Base-by-base conservation (phyloP, 768 basidiomycete genomes). In the Boletus vinaceobasis region DNA sequence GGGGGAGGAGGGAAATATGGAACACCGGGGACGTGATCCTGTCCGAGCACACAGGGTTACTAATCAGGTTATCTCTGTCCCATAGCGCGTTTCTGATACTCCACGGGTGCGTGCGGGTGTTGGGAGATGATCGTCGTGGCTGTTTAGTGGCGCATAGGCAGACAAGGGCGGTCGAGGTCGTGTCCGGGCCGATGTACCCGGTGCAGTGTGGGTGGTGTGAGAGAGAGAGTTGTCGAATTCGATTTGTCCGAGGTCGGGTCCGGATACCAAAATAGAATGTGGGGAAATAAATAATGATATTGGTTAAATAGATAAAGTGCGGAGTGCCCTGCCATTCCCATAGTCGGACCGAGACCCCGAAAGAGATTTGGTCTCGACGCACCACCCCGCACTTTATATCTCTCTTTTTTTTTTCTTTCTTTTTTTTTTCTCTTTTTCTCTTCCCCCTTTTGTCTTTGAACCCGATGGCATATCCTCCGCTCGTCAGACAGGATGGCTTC, bases 401-500 rank as follows among this genome's bases (percentile, higher is more conserved):
- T 21, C 7, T 21, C 19, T 38, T 29, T 13, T 23, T 15, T 37
- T 19, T n/a, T 13, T 7, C 27, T 5, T 17, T 23, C 35, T 27
- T 43, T 19, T 17, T 39, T 5, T 6, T 38, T 35, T 31, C 5
- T 14, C 5, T 35, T 33, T 35, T 21, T 33, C 33, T 8, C 26
- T 19, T 11, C 32, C 35, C n/a, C n/a, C n/a, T n/a, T n/a, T 23
- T 36, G 43, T 13, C 23, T 35, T 31, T 21, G 8, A 21, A 26
- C 31, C 11, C 46, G 40, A 69, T 71, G 66, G 60, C 69, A 50
- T 68, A 71, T 66, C 53, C 67, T 3, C 51, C 65, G 42, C 60
- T 70, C 55, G 66, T 88, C 59, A 76, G 87, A 56, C 84, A 87
- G 65, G 85, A 89, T 72, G 88, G 89, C 62, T 90, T 90, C 68